A percentile compares a stretch with the other conserved stretches of the same genome.
Conservation (phyloP, 2,329 filamentous ascomycete genomes). For the Talaromyces rugulosus region DNA sequence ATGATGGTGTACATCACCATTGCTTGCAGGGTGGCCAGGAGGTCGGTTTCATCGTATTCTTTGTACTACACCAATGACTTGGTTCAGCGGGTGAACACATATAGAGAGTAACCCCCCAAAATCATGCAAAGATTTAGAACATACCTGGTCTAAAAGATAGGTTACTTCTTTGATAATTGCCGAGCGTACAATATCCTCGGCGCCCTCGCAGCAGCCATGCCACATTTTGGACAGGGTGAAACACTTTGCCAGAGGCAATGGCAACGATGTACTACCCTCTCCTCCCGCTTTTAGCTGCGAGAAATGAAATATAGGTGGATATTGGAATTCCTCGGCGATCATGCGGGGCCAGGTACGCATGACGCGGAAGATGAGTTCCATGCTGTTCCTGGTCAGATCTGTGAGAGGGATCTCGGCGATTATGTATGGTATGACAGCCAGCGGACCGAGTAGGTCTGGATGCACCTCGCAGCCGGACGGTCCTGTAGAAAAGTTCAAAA, state of each 20-base stretch:
- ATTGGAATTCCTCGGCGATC: conserved; percentile 33
- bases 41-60: conserved; percentile 27
- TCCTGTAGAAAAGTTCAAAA: not conserved
- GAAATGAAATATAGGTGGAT: conserved; percentile 35
- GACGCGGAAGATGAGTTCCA: conserved; percentile 31
- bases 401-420: not conserved
- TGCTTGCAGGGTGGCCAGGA: conserved; percentile 34
- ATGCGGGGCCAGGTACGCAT: conserved; percentile 37
- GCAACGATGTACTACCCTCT: conserved; percentile 12
- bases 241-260: conserved; percentile 32
- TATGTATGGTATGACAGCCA: not conserved
- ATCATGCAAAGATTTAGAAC: not conserved
- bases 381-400: conserved; percentile 21
- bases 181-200: conserved; percentile 27
- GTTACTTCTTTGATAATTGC: conserved; percentile 31
- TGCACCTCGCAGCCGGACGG: not conserved
- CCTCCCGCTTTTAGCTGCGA: conserved; percentile 10
- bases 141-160: conserved; percentile 27
- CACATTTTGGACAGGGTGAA: conserved; percentile 36
- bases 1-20: conserved; percentile 36
- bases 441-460: not conserved
- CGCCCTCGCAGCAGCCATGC: conserved; percentile 26
- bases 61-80: conserved; percentile 21
- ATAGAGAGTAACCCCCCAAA: too few relatives aligned
- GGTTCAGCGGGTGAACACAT: not conserved